These are phyloP conservation scores for Alternaria sp. DNA, from an alignment of 2,329 filamentous ascomycete species.

Conservation along the genomic window DNA sequence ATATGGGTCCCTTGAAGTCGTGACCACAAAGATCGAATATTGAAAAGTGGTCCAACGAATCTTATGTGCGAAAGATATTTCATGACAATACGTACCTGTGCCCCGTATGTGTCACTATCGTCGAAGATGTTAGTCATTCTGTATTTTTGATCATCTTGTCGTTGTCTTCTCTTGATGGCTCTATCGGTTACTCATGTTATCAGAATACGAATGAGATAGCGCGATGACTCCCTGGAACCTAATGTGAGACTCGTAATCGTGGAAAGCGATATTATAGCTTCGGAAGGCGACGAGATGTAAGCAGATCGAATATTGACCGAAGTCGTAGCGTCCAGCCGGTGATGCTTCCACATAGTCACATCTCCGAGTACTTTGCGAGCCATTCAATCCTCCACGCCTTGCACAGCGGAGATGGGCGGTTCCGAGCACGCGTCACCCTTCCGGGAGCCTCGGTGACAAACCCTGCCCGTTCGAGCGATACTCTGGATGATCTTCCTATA, in stretches of 20 bases:
- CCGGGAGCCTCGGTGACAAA: background rate
- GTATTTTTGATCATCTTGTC: background rate
- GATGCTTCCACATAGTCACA: background rate
- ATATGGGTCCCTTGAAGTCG: background rate
- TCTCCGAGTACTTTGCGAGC: background rate
- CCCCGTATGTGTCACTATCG: background rate
- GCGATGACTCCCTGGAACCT: background rate
- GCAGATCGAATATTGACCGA: background rate
- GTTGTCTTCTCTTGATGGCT: background rate
- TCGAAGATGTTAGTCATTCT: background rate
- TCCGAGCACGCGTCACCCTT: background rate
- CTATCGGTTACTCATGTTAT: background rate
- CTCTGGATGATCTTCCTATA: background rate
- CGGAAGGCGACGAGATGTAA: background rate
- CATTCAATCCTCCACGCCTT: background rate
- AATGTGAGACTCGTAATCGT: background rate
- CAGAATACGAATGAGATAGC: background rate
- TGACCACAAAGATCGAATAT: background rate
- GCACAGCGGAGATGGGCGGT: background rate
- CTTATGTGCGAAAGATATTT: background rate
- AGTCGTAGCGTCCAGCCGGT: background rate
- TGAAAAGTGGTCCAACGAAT: background rate
- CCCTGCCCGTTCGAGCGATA: background rate
- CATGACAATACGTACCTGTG: background rate
- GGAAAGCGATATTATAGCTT: background rate